Evolutionary conservation across 768 basidiomycete species (phyloP), one percentile per base, ranked within the genome.

Genomic region (Trametes elegans): DNA sequence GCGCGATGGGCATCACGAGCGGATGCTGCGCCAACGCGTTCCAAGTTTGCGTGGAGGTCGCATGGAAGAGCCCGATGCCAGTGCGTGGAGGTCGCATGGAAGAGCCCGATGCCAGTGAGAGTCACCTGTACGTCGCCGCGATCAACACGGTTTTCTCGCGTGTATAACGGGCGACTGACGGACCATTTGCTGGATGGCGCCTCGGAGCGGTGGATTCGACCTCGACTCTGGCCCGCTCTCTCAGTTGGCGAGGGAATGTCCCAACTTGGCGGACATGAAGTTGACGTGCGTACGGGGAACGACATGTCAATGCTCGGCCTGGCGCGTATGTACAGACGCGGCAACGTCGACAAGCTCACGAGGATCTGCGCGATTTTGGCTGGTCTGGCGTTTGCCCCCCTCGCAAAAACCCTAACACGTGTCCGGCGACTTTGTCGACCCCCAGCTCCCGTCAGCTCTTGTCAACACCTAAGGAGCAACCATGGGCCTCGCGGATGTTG

Each of bases 311-410:
- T 31, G 21, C 16, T 29, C n/a, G 2, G 24, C 27, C 5, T 27
- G 35, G 66, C 14, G 57, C 55, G 42, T 53, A 19, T 18, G 56
- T 52, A 41, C 62, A 92, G 90, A 38, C 96, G 94, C 64, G 93
- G 90, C 26, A 91, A 89, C 64, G 90, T 97, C 58, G 94, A 93
- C 44, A 95, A 95, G 71, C 78, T 95, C 62, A 90, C 90, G 26
- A 81, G 93, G 62, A 88, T 95, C 60, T 84, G 86, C 44, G 85
- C 85, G 39, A 74, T 77, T 9, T 81, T 90, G 7, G 79, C 87
- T 13, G 72, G 74, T 29, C 68, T 80, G 7, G 68, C 73, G 5
- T 93, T 93, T 71, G 59, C 71, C 16, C 67, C 76, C 90, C 92
- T 39, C 85, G 90, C 66, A 85, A 82, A 72, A 81, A 83, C 64